A percentile compares a stretch with the other conserved stretches of the same genome.
These are phyloP conservation scores for Pisolithus orientalis DNA, from an alignment of 768 basidiomycete genomes.

Conservation along the genomic window DNA sequence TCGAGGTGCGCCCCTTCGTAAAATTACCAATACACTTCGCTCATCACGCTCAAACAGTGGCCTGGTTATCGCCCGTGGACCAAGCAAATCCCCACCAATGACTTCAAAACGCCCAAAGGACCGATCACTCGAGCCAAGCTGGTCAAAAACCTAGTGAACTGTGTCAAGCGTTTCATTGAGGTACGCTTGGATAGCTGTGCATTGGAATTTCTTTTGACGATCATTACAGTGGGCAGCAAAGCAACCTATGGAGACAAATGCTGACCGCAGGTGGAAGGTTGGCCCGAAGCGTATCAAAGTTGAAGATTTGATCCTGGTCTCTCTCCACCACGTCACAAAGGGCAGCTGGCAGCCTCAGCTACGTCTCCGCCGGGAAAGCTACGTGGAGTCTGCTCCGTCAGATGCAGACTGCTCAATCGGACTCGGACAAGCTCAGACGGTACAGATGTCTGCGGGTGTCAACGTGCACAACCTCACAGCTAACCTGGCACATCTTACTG, in stretches of 20 bases:
- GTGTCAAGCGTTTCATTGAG: slow-evolving; percentile 60
- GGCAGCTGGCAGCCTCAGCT: slow-evolving; percentile 81
- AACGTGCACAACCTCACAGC: too few relatives aligned
- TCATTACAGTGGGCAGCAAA: slow-evolving; percentile 40
- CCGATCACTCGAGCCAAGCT: slow-evolving; percentile 73
- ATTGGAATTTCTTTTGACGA: slow-evolving; percentile 3
- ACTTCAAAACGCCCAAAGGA: slow-evolving; percentile 72
- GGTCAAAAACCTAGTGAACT: slow-evolving; percentile 75
- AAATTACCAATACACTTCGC: not conserved
- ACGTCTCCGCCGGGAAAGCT: slow-evolving; percentile 32
- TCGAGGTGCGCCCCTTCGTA: slow-evolving; percentile 46
- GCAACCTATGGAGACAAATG: slow-evolving; percentile 56
- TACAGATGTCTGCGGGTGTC: too few relatives aligned
- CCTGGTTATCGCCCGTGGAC: slow-evolving; percentile 75
- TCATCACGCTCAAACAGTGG: slow-evolving; percentile 44
- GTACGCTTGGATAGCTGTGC: slow-evolving; percentile 28
- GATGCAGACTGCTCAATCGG: too few relatives aligned
- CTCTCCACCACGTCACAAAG: slow-evolving; percentile 77
- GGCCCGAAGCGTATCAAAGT: slow-evolving; percentile 49
- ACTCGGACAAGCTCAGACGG: too few relatives aligned
- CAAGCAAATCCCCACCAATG: slow-evolving; percentile 76
- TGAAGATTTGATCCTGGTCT: slow-evolving; percentile 66
- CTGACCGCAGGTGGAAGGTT: slow-evolving; percentile 58
- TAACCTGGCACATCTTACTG: too few relatives aligned
- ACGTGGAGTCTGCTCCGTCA: too few relatives aligned